Conservation (phyloP, 495 filamentous ascomycete species). For the Penicillium manginii region DNA sequence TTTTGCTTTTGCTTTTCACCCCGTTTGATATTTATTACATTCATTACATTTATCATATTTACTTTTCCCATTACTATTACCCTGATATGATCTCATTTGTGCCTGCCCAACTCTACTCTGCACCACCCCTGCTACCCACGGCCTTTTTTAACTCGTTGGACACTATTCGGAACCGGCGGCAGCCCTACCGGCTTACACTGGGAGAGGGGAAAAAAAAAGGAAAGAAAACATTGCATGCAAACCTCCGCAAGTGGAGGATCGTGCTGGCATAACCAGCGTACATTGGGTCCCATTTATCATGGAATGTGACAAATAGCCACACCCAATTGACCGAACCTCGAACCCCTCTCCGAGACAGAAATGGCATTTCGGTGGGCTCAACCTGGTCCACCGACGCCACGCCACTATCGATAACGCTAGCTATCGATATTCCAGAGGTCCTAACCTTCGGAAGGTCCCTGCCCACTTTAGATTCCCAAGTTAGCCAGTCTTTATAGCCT, state of each 20-base stretch:
- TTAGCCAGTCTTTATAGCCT: no score
- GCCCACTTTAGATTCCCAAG: no score
- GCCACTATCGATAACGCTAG: conserved; percentile 27
- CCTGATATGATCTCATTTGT: background rate
- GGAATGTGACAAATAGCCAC: conserved; percentile 35
- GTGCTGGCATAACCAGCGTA: conserved; percentile 33
- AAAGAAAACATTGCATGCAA: conserved; percentile 18
- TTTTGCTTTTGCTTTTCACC: background rate
- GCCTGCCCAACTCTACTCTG: background rate
- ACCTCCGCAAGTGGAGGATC: conserved; percentile 15
- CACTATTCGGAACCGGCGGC: conserved; percentile 19
- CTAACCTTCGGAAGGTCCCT: no score
- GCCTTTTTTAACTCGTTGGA: background rate
- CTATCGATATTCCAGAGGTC: no score
- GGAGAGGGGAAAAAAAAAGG: conserved; percentile 17
- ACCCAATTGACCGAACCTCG: conserved; percentile 25
- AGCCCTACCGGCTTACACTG: conserved; percentile 7
- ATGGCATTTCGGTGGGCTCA: conserved; percentile 29
- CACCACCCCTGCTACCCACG: background rate
- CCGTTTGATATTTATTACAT: background rate
- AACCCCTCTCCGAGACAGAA: conserved; percentile 17
- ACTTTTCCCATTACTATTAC: background rate
- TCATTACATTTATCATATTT: background rate
- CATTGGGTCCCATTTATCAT: conserved; percentile 31
- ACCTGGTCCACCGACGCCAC: conserved; percentile 6